phyloP scores from a whole-genome alignment of 2,329 filamentous ascomycete genomes.

The Pseudogymnoascus sp. region DNA sequence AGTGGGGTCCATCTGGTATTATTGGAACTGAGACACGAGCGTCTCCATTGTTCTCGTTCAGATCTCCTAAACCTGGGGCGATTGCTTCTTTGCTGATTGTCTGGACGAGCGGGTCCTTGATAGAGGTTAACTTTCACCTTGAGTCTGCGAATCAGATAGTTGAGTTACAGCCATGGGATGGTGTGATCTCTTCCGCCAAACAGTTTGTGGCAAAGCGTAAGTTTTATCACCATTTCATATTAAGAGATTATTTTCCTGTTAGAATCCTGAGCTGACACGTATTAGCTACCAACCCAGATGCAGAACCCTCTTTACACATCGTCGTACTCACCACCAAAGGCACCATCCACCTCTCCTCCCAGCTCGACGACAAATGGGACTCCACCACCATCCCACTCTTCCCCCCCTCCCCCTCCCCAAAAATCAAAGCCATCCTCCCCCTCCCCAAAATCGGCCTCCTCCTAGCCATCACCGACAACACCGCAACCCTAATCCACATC shows the following conservation, averaged over 20 bases:
- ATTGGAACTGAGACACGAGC: slow-evolving; percentile 51
- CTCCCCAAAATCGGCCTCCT: slow-evolving; percentile 52
- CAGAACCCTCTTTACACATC: slow-evolving; percentile 29
- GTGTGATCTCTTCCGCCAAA: slow-evolving; percentile 37
- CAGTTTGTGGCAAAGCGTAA: slow-evolving; percentile 36
- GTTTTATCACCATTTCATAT: slow-evolving; percentile 14
- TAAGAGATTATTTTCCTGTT: slow-evolving; percentile 28
- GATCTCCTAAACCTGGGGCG: slow-evolving; percentile 30
- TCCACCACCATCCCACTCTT: slow-evolving; percentile 35
- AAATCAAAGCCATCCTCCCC: slow-evolving; percentile 50
- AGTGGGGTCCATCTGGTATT: slow-evolving; percentile 47
- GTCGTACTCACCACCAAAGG: slow-evolving; percentile 44
- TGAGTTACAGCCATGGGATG: slow-evolving; percentile 44
- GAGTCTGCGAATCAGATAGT: slow-evolving; percentile 27
- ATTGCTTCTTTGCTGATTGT: slow-evolving; percentile 50
- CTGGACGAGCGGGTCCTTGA: slow-evolving; percentile 55
- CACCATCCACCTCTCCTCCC: slow-evolving; percentile 41
- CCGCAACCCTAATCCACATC: slow-evolving; percentile 55
- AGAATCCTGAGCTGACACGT: slow-evolving; percentile 25
- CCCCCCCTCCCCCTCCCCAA: slow-evolving; percentile 30
- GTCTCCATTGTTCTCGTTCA: slow-evolving; percentile 58
- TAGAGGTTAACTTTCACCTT: slow-evolving; percentile 38
- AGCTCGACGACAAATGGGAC: slow-evolving; percentile 40
- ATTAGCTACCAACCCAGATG: slow-evolving; percentile 16
- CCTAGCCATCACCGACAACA: slow-evolving; percentile 48